Conservation (phyloP, 768 basidiomycete genomes). For the Suillus alpinus region DNA sequence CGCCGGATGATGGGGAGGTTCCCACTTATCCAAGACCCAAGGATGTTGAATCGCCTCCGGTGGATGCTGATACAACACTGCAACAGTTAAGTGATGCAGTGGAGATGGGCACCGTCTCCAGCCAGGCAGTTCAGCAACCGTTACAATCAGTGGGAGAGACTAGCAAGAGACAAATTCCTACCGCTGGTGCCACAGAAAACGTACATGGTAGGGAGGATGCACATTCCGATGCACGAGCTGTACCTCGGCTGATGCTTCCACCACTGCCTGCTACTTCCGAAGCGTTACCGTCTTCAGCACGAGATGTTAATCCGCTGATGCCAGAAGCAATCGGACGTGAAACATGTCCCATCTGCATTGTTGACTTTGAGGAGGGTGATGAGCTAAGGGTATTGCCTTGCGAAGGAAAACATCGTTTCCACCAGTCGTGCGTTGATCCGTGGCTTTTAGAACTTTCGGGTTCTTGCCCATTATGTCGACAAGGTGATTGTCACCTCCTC, state of each 20-base stretch:
- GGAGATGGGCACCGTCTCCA: neutral
- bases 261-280: conserved; percentile 2
- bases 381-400: conserved; percentile 89
- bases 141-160: neutral
- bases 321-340: conserved; percentile 74
- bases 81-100: conserved; percentile 12
- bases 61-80: conserved; percentile 3
- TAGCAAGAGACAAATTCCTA: neutral
- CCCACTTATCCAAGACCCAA: conserved; percentile 18
- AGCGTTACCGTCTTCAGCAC: neutral
- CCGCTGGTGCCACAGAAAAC: neutral
- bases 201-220: conserved; percentile 6
- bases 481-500: conserved; percentile 50
- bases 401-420: conserved; percentile 88
- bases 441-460: conserved; percentile 90
- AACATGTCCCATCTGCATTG: conserved; percentile 93
- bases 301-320: conserved; percentile 39
- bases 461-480: conserved; percentile 89
- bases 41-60: conserved; percentile 30
- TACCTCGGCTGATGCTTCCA: conserved; percentile 6
- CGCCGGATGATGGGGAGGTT: conserved; percentile 13
- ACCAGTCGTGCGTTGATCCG: conserved; percentile 86
- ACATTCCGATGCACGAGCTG: conserved; percentile 2
- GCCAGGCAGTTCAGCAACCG: neutral
- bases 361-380: conserved; percentile 93